phyloP scores from a whole-genome alignment of 768 basidiomycete genomes.

The Coprinopsis cinerea region DNA sequence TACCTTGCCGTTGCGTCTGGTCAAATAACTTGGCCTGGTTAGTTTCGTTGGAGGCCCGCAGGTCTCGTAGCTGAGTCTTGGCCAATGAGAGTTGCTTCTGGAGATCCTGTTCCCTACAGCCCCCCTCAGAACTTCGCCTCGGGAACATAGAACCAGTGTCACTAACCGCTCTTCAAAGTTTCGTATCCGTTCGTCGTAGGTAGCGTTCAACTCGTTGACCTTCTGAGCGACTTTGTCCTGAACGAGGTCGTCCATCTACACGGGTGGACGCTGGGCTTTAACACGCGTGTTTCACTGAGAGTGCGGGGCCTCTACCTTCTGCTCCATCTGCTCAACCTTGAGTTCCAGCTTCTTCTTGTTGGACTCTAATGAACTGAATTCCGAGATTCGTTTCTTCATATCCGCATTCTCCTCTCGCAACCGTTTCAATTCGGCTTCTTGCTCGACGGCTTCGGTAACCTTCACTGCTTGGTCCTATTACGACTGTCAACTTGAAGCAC shows the following conservation, averaged over 20 bases:
- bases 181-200: conserved; percentile 90
- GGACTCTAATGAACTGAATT: conserved; percentile 56
- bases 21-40: conserved; percentile 91
- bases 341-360: conserved; percentile 72
- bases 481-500: neutral
- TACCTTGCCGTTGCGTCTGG: conserved; percentile 87
- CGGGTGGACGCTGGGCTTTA: neutral
- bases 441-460: conserved; percentile 70
- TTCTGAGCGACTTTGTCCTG: conserved; percentile 85
- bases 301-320: conserved; percentile 50
- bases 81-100: conserved; percentile 87
- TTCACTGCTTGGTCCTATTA: conserved; percentile 89
- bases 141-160: neutral
- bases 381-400: conserved; percentile 63
- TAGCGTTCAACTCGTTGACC: conserved; percentile 94
- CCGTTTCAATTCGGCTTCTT: conserved; percentile 68
- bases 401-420: conserved; percentile 80
- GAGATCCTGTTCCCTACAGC: conserved; percentile 79
- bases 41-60: conserved; percentile 86
- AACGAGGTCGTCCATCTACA: conserved; percentile 91
- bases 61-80: conserved; percentile 83
- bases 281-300: conserved; percentile 7
- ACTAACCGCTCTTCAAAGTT: conserved; percentile 94
- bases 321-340: conserved; percentile 74
- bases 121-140: neutral